Evolutionary conservation across 192 early-diverging fungal species (phyloP).

Genomic region (Chytriomyces confervae): DNA sequence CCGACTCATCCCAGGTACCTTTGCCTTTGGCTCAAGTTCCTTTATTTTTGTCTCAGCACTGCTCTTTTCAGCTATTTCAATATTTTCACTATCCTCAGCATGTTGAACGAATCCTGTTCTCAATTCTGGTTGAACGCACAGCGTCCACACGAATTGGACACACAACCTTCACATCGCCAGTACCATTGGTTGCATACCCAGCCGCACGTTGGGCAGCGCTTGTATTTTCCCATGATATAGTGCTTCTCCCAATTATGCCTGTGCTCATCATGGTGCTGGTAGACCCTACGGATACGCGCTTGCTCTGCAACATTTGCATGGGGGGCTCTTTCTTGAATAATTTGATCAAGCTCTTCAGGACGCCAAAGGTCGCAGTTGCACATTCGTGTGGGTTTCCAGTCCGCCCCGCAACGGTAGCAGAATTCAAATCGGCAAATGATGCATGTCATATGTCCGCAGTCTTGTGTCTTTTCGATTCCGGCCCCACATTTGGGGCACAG

Average conservation of each 20-base stretch:
- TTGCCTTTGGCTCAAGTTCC: too few relatives aligned
- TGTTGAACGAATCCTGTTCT: too few relatives aligned
- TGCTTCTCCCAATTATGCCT: conserved; percentile 21
- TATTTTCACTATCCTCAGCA: too few relatives aligned
- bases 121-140: conserved; percentile 32
- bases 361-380: conserved; percentile 31
- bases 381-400: conserved; percentile 14
- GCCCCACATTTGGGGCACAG: conserved; percentile 32
- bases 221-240: conserved; percentile 1
- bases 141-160: conserved; percentile 25
- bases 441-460: conserved; percentile 39
- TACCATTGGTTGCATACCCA: conserved; percentile 43
- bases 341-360: conserved; percentile 22
- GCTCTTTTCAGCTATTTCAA: too few relatives aligned
- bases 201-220: conserved; percentile 3
- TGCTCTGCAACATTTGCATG: conserved; percentile 1
- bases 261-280: conserved; percentile 31
- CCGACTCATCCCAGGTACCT: too few relatives aligned
- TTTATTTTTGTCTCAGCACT: too few relatives aligned
- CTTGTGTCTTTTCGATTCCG: conserved; percentile 27
- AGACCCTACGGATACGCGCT: conserved; percentile 14
- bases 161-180: conserved; percentile 35
- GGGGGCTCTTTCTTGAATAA: conserved; percentile 29
- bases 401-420: conserved; percentile 27
- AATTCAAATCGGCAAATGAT: conserved; percentile 26